Evolutionary conservation across 495 filamentous ascomycete genomes (phyloP), one percentile per base, ranked within the genome.

Genomic region (Poronia punctata): DNA sequence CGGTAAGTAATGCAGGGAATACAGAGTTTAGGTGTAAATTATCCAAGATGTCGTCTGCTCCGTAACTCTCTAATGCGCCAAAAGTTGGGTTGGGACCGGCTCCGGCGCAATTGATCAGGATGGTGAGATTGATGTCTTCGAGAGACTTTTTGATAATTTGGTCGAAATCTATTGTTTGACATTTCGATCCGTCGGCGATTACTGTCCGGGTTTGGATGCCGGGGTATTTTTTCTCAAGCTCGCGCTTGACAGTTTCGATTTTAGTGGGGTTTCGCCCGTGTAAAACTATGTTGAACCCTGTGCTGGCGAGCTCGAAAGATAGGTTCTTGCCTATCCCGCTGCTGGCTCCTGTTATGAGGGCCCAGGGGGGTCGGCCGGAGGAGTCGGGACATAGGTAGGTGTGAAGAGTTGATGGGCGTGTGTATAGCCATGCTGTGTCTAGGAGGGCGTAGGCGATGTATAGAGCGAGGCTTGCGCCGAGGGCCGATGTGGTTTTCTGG

Each of bases 271-370:
- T 76, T 19, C 75, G 67, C 11, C 76, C 76, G 52, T 79, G 75
- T 6, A 80, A 42, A 4, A 78, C 55, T 11, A 79, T 67, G 45
- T 75, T 76, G 65, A 80, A 80, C 17, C 76, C 76, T 10, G 56
- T 49, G 0, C 26, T 30, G n/a, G 70, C 72, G 31, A 79, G 65
- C 42, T 76, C 71, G 23, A 67, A 49, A 11, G 60, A 56, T 29
- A 78, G 61, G 0, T 56, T 61, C 24, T 62, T 63, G n/a, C 79
- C 79, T 23, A 83, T 80, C 3, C 78, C 79, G 31, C 74, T 74
- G 26, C 62, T 75, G 7, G 74, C 65, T 10, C 79, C 79, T 0
- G 79, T 82, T 6, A 82, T 64, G 6, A 82, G 54, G 4, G 76
- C 79, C 76, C 75, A 82, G 11, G 64, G 37, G 9, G 22, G 28